These are phyloP conservation scores for Dipodascus geniculatus DNA, from an alignment of 805 yeast species.

Conservation along the genomic window DNA sequence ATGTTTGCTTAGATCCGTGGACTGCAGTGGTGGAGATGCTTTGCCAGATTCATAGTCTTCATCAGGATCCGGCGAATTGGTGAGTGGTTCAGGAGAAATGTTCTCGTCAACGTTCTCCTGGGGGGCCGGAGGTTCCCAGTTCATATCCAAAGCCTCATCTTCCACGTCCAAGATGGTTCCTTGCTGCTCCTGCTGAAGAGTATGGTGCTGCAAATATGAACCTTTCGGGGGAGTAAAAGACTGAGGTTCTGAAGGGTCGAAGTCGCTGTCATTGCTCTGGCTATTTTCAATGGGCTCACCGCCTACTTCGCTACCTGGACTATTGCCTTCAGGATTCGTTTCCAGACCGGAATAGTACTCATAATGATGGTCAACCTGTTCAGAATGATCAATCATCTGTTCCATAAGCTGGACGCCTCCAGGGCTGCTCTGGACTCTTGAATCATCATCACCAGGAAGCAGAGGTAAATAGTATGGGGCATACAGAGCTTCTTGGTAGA, in stretches of 20 bases:
- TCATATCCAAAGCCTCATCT: neutral
- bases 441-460: slow-evolving; percentile 52
- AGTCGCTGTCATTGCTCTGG: slow-evolving; percentile 33
- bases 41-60: neutral
- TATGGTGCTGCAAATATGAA: neutral
- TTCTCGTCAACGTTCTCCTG: neutral
- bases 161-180: slow-evolving; percentile 7
- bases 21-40: slow-evolving; percentile 1
- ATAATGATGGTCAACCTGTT: slow-evolving; percentile 81
- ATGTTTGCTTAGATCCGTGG: slow-evolving; percentile 32
- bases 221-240: slow-evolving; percentile 45
- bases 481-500: slow-evolving; percentile 88
- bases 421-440: slow-evolving; percentile 24
- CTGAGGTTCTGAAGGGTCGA: slow-evolving; percentile 90
- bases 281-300: slow-evolving; percentile 24
- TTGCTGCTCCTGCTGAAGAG: slow-evolving; percentile 2
- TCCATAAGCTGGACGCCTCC: slow-evolving; percentile 48
- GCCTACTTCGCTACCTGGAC: slow-evolving; percentile 26
- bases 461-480: slow-evolving; percentile 83
- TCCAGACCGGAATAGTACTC: slow-evolving; percentile 81
- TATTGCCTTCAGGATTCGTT: slow-evolving; percentile 37
- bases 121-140: neutral
- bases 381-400: slow-evolving; percentile 64
- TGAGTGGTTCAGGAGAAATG: neutral
- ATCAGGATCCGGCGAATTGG: neutral